Evolutionary conservation across 2,329 filamentous ascomycete species (phyloP).

Genomic region (Beauveria brongniartii): DNA sequence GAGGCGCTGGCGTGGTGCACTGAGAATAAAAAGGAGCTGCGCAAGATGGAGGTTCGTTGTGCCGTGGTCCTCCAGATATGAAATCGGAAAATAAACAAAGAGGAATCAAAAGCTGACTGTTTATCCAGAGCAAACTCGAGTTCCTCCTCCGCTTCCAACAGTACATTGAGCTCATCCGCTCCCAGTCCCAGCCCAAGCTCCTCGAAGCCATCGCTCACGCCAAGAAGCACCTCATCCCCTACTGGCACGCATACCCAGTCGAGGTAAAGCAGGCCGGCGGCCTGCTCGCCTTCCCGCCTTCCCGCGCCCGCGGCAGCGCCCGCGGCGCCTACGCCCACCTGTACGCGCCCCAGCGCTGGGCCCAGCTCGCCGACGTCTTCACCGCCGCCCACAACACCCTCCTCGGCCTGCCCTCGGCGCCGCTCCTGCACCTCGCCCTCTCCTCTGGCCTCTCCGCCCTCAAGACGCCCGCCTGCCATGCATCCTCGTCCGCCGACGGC

Average conservation of each 20-base stretch:
- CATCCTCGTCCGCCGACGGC: slow-evolving; percentile 37
- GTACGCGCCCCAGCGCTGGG: slow-evolving; percentile 69
- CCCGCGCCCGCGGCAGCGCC: slow-evolving; percentile 31
- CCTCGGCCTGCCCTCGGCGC: slow-evolving; percentile 71
- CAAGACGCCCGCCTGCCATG: slow-evolving; percentile 91
- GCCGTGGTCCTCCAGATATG: not conserved
- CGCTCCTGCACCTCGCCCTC: slow-evolving; percentile 83
- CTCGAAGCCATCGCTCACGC: slow-evolving; percentile 76
- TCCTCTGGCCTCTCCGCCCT: slow-evolving; percentile 87
- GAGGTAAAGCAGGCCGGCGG: slow-evolving; percentile 69
- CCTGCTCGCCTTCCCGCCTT: slow-evolving; percentile 64
- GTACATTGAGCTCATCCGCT: slow-evolving; percentile 83
- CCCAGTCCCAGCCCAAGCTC: slow-evolving; percentile 53
- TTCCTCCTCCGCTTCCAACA: slow-evolving; percentile 91
- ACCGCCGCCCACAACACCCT: slow-evolving; percentile 79
- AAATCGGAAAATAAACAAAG: not conserved
- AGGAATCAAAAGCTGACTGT: too few species aligned
- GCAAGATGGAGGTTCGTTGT: slow-evolving; percentile 66
- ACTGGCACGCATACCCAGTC: slow-evolving; percentile 57
- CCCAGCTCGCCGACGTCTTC: slow-evolving; percentile 69
- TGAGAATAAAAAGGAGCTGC: slow-evolving; percentile 87
- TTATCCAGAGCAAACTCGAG: slow-evolving; percentile 65
- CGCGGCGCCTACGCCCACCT: slow-evolving; percentile 42
- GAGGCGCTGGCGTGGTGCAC: slow-evolving; percentile 85
- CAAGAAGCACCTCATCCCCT: slow-evolving; percentile 69